Base-by-base conservation (phyloP, 371 early-diverging fungal genomes). In the Zopfochytrium polystomum region DNA sequence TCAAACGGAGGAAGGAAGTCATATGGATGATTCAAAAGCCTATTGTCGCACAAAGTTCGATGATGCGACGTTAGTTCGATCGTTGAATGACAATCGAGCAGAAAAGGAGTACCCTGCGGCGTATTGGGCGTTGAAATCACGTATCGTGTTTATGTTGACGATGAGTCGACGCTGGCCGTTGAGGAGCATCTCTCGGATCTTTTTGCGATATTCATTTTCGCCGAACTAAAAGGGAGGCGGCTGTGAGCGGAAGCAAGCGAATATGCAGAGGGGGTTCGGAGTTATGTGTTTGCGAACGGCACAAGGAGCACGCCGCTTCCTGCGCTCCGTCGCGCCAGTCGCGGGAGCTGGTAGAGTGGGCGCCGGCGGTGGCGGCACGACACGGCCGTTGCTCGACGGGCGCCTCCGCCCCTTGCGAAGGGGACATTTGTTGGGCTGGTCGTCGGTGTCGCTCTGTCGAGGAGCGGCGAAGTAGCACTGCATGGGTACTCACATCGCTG, bases 1-100 rank as follows among this genome's bases (percentile, higher is more conserved):
- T 93, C 92, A 50, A 96, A 86, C 0, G 93, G 85, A 15, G 91
- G 91, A 30, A 95, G 72, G 56, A 81, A 91, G 51, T 95, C 92
- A 44, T 79, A 79, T 0, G 96, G 96, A n/a, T 77, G 74, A 42
- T 79, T 79, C 50, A 91, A 74, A 22, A 96, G 55, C 26, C 89
- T 89, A 61, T 2, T 23, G 22, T 20, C 22, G 38, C 32, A 42
- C n/a, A 48, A 27, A 22, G 23, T 29, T 22, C 15, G 13, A 34
- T 18, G 11, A 20, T 29, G n/a, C 27, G 23, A 35, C 43, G 13
- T 22, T 18, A 52, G 26, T 13, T 29, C 3, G 32, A 4, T 5
- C 20, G 11, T 4, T 27, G 29, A 26, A n/a, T 29, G 30, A 27
- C 26, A 15, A 31, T 26, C 32, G 15, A 31, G 33, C 47, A 9